Evolutionary conservation across 495 filamentous ascomycete species (phyloP).

Genomic region (Penicillium diatomitis): DNA sequence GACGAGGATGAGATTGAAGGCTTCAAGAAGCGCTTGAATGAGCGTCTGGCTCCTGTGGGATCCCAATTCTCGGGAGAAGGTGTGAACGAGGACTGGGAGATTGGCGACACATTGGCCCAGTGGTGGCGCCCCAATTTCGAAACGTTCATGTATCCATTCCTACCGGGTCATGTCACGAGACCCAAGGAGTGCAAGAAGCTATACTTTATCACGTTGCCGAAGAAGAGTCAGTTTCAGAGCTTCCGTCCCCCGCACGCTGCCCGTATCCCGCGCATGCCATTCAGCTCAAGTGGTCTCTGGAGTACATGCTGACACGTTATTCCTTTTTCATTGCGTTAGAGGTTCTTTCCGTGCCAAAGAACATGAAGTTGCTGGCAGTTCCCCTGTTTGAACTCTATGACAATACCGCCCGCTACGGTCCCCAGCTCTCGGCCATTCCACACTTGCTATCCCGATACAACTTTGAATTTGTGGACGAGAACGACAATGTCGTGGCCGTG

Average conservation of each 20-base stretch:
- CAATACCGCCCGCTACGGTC: constrained; percentile 89
- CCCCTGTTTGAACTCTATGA: constrained; percentile 97
- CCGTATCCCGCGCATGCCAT: too few species aligned
- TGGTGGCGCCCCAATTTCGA: constrained; percentile 99
- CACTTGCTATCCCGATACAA: constrained; percentile 90
- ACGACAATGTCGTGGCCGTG: constrained; percentile 74
- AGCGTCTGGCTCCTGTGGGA: constrained; percentile 84
- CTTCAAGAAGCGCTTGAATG: constrained; percentile 86
- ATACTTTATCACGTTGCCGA: constrained; percentile 89
- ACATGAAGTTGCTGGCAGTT: constrained; percentile 97
- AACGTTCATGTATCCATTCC: constrained; percentile 99
- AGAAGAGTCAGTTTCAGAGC: constrained; percentile 59
- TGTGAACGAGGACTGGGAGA: constrained; percentile 82
- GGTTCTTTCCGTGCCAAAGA: constrained; percentile 95
- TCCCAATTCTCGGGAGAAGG: constrained; percentile 79
- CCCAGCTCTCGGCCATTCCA: constrained; percentile 91
- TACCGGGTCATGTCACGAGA: constrained; percentile 87
- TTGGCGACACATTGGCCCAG: constrained; percentile 88
- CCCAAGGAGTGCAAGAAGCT: constrained; percentile 99
- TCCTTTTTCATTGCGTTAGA: constrained; percentile 41
- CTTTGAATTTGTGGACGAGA: constrained; percentile 97
- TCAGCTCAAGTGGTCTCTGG: too few species aligned
- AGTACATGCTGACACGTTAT: not conserved
- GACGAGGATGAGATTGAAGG: constrained; percentile 87
- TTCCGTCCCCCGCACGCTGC: too few species aligned